Base-by-base conservation (phyloP, 805 yeast species). In the Helenozyma rhizophorensis region DNA sequence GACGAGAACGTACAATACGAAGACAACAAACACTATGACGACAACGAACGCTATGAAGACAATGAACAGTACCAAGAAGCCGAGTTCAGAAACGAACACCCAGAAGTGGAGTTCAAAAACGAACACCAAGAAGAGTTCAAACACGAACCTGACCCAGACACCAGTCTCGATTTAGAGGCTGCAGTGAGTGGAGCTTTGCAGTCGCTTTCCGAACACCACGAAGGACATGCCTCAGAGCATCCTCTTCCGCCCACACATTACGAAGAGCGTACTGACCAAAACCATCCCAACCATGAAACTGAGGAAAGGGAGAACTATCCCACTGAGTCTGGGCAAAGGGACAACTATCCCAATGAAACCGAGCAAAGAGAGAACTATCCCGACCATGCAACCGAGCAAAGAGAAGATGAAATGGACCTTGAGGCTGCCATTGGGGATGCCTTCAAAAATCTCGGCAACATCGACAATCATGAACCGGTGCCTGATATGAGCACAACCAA, bases 381-480 rank as follows among this genome's bases (percentile, higher is more conserved):
- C 11, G 13, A 6, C n/a, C 26, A 24, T n/a, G 26, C 10, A 24
- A 22, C 4, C 13, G 9, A 13, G 24, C 14, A 21, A 4, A 22
- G 14, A 4, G 18, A 26, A 9, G 24, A 28, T 13, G 37, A 33
- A 4, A 25, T 32, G 6, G 44, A 35, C 8, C 30, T 32, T 11
- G 42, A 33, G 9, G 51, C 45, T 21, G 62, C 58, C 14, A 59
- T 59, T 15, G 65, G 62, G 4, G 44, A 54, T 30, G 65, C 58
- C 3, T 54, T 59, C 37, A 36, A 35, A 14, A 32, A 29, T 13
- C 32, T 42, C 16, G 26, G 34, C 11, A 32, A 21, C 12, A 18
- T 25, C 3, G 9, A 12, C 21, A 24, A 7, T 6, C n/a, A n/a
- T n/a, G 19, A 17, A 17, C 19, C 19, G 19, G n/a, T n/a, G n/a